Conservation (phyloP, 306 rosid species). For the Inga leiocalycina region DNA sequence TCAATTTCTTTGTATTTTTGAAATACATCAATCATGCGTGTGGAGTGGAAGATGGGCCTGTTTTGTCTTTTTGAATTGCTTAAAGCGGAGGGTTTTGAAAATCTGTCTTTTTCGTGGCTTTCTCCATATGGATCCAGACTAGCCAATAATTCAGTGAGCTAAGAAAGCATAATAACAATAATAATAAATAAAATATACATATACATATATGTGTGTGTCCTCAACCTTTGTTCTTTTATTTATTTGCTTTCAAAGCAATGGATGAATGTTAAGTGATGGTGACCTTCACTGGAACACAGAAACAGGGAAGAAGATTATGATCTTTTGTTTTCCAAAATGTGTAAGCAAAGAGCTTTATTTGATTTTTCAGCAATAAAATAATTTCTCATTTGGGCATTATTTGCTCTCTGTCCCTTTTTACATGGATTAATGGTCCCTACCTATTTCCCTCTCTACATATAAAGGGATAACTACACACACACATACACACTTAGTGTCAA, state of each 20-base stretch:
- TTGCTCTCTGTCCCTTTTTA: conserved; percentile 30
- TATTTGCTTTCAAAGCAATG: conserved; percentile 36
- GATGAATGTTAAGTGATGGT: conserved; percentile 33
- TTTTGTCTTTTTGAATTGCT: conserved; percentile 30
- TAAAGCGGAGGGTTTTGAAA: conserved; percentile 26
- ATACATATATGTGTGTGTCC: not conserved
- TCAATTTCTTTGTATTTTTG: not conserved
- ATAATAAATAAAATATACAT: conserved; percentile 11
- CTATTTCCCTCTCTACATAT: conserved; percentile 19
- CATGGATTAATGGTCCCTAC: conserved; percentile 44
- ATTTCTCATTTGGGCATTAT: conserved; percentile 53
- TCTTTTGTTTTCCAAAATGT: conserved; percentile 27
- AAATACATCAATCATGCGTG: not conserved
- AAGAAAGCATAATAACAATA: not conserved
- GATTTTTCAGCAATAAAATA: conserved; percentile 19
- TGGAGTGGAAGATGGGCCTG: conserved; percentile 4
- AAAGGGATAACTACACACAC: not conserved
- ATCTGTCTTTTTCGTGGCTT: conserved; percentile 47
- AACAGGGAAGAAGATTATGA: conserved; percentile 35
- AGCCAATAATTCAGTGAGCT: conserved; percentile 45
- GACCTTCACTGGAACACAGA: conserved; percentile 33
- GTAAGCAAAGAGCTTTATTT: conserved; percentile 12
- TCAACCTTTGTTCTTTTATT: conserved; percentile 31
- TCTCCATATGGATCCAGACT: conserved; percentile 31
- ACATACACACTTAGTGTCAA: not conserved